Percentiles rank a stretch among this genome's conserved stretches.
phyloP scores from a whole-genome alignment of 1,139 yeast genomes.

The Pichia sp. region DNA sequence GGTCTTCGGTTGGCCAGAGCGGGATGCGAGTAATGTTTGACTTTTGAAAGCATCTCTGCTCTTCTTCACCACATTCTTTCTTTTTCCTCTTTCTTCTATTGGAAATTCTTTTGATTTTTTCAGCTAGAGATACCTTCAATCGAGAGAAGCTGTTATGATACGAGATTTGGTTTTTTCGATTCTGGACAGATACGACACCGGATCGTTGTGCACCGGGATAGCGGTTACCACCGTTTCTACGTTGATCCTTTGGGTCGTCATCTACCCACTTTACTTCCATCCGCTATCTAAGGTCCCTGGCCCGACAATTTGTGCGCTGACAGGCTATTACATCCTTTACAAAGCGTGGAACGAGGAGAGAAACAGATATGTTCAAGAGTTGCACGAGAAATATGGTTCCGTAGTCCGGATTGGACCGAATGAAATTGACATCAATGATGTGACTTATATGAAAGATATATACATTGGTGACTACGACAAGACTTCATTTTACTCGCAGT shows the following conservation, averaged over 20 bases:
- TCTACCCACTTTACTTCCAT: constrained; percentile 46
- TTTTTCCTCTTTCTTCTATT: background rate
- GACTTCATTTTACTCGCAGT: constrained; percentile 56
- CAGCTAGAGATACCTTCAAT: background rate
- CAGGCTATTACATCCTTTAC: constrained; percentile 46
- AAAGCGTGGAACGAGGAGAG: constrained; percentile 52
- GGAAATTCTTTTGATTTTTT: background rate
- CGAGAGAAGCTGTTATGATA: constrained; percentile 4
- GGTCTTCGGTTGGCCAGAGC: background rate
- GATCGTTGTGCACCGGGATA: background rate
- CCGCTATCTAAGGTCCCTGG: constrained; percentile 59
- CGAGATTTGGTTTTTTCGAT: constrained; percentile 1
- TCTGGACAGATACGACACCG: background rate
- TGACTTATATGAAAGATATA: constrained; percentile 49
- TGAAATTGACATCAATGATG: constrained; percentile 58
- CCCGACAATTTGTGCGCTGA: constrained; percentile 49
- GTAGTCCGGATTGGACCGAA: constrained; percentile 59
- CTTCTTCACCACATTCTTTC: background rate
- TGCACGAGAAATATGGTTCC: constrained; percentile 57
- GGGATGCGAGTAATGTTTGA: background rate
- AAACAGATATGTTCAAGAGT: constrained; percentile 44
- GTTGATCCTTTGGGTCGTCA: constrained; percentile 32
- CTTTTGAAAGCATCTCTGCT: background rate
- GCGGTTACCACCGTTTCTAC: constrained; percentile 11
- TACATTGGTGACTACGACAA: constrained; percentile 59